These are phyloP conservation scores for Porcisia deanei DNA, from an alignment of 208 protist genomes.

Conservation along the genomic window DNA sequence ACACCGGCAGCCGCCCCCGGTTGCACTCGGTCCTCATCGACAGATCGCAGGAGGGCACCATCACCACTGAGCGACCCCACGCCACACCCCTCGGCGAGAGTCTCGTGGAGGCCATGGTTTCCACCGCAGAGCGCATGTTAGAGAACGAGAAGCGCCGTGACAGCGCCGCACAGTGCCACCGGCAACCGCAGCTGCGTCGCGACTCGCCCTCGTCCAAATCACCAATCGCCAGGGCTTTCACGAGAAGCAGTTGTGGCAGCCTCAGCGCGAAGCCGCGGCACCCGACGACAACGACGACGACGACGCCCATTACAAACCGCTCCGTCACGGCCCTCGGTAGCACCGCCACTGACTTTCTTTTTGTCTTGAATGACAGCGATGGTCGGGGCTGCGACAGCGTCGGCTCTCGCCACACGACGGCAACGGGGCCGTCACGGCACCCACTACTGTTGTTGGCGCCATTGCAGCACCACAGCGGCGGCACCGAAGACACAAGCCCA, in stretches of 20 bases:
- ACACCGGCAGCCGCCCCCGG: neutral
- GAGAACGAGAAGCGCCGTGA: slow-evolving; percentile 12
- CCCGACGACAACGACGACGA: neutral
- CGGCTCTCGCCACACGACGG: neutral
- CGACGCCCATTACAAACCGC: neutral
- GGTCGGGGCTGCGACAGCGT: neutral
- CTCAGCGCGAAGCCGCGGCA: neutral
- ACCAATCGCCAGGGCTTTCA: neutral
- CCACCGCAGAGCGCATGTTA: slow-evolving; percentile 33
- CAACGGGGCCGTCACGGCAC: neutral
- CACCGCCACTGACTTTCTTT: neutral
- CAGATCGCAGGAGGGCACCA: neutral
- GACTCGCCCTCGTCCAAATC: neutral
- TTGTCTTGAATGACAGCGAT: neutral
- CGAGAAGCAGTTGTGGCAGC: neutral
- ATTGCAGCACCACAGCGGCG: neutral
- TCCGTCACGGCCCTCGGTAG: neutral
- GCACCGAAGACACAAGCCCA: neutral
- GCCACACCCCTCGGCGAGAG: slow-evolving; percentile 24
- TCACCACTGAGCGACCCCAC: neutral
- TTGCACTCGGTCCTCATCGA: too few relatives aligned
- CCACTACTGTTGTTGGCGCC: too few relatives aligned
- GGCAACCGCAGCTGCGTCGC: neutral
- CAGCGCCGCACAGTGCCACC: neutral
- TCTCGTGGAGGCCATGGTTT: slow-evolving; percentile 47